Percentiles rank a stretch among this genome's conserved stretches.
These are phyloP conservation scores for Platismatia glauca DNA, from an alignment of 495 filamentous ascomycete genomes.

Conservation along the genomic window DNA sequence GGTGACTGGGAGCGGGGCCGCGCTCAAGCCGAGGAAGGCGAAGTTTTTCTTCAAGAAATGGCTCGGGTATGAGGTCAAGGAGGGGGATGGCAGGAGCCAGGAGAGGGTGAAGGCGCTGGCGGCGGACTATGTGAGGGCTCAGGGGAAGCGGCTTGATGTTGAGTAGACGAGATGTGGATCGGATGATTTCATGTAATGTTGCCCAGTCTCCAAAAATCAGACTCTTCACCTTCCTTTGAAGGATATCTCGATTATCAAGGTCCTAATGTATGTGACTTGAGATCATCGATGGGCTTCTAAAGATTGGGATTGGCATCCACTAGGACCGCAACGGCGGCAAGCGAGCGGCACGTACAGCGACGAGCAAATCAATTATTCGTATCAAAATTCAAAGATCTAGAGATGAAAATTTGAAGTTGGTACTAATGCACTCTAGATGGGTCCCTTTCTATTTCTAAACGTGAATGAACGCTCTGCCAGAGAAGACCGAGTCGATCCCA, in stretches of 20 bases:
- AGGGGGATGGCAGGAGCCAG: constrained; percentile 59
- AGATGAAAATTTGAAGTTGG: too few relatives aligned
- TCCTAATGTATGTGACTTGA: too few relatives aligned
- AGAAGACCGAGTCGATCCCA: neutral
- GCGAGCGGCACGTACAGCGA: neutral
- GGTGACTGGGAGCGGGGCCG: constrained; percentile 40
- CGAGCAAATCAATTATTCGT: neutral
- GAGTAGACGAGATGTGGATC: neutral
- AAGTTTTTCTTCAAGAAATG: constrained; percentile 78
- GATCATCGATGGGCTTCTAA: neutral
- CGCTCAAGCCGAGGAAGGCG: constrained; percentile 61
- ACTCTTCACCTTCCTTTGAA: too few relatives aligned
- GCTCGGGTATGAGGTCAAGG: constrained; percentile 69
- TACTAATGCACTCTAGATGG: neutral
- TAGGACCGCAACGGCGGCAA: neutral
- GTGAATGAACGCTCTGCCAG: neutral
- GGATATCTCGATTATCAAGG: too few relatives aligned
- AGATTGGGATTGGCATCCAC: neutral
- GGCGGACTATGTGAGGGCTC: constrained; percentile 54
- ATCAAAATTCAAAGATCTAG: neutral
- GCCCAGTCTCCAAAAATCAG: neutral
- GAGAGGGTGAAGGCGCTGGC: constrained; percentile 68
- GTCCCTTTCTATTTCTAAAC: neutral
- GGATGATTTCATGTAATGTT: neutral
- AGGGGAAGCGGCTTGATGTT: constrained; percentile 38